These are phyloP conservation scores for Nasturtium officinale DNA, from an alignment of 345 rosid genomes.

Conservation along the genomic window DNA sequence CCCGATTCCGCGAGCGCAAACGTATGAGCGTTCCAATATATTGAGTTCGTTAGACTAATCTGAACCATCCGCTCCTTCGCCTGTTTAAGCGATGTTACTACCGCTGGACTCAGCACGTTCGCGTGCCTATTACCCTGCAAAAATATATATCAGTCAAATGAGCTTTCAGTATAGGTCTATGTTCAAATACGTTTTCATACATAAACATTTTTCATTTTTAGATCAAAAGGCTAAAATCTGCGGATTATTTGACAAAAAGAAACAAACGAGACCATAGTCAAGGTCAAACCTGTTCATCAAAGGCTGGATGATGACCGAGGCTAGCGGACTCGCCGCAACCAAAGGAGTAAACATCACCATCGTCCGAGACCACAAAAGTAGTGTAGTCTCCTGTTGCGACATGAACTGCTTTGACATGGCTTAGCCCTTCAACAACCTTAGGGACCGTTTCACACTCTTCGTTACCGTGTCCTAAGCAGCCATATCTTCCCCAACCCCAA, in stretches of 20 bases:
- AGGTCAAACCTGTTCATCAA: conserved; percentile 63
- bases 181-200: too few relatives aligned
- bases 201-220: too few relatives aligned
- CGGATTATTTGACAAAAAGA: background rate
- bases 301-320: conserved; percentile 73
- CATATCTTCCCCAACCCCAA: conserved; percentile 99
- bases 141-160: background rate
- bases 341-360: conserved; percentile 89
- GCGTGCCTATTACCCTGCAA: conserved; percentile 65
- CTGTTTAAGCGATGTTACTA: conserved; percentile 77
- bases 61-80: conserved; percentile 77
- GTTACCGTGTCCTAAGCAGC: conserved; percentile 96
- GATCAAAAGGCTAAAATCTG: background rate
- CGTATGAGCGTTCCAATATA: conserved; percentile 95
- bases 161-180: too few relatives aligned
- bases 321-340: conserved; percentile 98
- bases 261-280: background rate
- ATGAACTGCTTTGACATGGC: conserved; percentile 80
- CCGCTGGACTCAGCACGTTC: conserved; percentile 76
- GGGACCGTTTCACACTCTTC: conserved; percentile 91
- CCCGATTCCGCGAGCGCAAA: conserved; percentile 90
- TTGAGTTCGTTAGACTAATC: conserved; percentile 87
- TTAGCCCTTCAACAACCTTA: conserved; percentile 83
- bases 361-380: conserved; percentile 84
- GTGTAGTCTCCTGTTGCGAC: conserved; percentile 97